Conservation (phyloP, 2,329 filamentous ascomycete genomes). For the Graphilbum fragrans region DNA sequence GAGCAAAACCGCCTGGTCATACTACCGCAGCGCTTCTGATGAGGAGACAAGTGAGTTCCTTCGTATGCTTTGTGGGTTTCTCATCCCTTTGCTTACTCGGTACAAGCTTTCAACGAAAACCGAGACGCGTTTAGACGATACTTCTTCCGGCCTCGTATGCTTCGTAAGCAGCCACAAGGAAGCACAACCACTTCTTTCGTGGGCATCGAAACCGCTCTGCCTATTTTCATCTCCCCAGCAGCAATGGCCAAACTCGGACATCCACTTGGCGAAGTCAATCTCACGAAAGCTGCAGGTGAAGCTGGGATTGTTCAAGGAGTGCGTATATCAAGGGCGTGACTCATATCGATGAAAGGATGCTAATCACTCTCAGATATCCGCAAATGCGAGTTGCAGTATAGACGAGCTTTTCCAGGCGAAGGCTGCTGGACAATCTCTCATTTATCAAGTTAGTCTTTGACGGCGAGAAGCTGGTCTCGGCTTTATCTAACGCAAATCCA, state of each 20-base stretch:
- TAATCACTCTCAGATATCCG: neutral
- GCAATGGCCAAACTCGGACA: conserved; percentile 12
- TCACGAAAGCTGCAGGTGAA: conserved; percentile 4
- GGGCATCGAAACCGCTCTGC: conserved; percentile 5
- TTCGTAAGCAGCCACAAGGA: conserved; percentile 4
- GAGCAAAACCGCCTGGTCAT: conserved; percentile 3
- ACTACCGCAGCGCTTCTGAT: conserved; percentile 6
- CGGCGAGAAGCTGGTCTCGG: neutral
- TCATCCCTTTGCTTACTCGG: neutral
- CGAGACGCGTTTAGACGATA: conserved; percentile 4
- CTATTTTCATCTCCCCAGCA: conserved; percentile 9
- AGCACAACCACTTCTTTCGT: conserved; percentile 3
- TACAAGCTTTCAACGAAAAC: conserved; percentile 2
- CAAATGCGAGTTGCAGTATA: conserved; percentile 5
- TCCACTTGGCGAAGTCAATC: conserved; percentile 8
- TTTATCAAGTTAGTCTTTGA: neutral
- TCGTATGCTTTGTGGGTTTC: neutral
- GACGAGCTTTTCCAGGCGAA: conserved; percentile 4
- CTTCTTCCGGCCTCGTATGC: conserved; percentile 10
- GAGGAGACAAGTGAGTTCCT: neutral
- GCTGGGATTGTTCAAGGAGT: conserved; percentile 3
- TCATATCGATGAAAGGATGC: neutral
- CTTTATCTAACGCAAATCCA: neutral
- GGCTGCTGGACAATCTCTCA: neutral
- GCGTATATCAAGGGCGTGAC: neutral